phyloP scores from a whole-genome alignment of 2,329 filamentous ascomycete species.

The Onygena corvina region DNA sequence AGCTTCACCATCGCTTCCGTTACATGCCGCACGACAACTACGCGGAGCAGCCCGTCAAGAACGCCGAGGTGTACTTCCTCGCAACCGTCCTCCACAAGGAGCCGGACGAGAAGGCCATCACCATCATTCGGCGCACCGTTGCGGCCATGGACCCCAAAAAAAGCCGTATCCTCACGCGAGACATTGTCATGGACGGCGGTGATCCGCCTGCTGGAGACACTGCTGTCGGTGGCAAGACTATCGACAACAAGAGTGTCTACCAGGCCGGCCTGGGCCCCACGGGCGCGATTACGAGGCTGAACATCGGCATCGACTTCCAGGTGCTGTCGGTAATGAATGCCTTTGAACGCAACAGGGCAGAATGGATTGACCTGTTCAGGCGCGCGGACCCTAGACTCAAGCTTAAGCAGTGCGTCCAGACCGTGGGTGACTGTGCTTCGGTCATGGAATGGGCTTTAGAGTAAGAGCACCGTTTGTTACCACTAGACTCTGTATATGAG shows the following conservation, averaged over 20 bases:
- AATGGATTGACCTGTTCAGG: neutral
- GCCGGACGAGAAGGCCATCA: slow-evolving; percentile 23
- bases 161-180: too few relatives aligned
- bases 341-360: neutral
- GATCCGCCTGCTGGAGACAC: neutral
- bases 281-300: neutral
- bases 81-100: slow-evolving; percentile 27
- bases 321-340: neutral
- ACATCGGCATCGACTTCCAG: neutral
- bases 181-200: neutral
- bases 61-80: slow-evolving; percentile 25
- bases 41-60: slow-evolving; percentile 6
- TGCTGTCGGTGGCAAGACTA: neutral
- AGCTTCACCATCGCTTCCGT: too few relatives aligned
- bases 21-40: slow-evolving; percentile 9
- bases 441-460: neutral
- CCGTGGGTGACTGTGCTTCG: neutral
- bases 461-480: too few relatives aligned
- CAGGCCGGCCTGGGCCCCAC: neutral
- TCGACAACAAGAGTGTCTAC: neutral
- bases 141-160: too few relatives aligned
- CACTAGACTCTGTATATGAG: too few relatives aligned
- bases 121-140: too few relatives aligned
- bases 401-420: neutral
- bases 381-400: neutral